phyloP scores from a whole-genome alignment of 352 stramenopile genomes.

The Globisporangium spinosum region DNA sequence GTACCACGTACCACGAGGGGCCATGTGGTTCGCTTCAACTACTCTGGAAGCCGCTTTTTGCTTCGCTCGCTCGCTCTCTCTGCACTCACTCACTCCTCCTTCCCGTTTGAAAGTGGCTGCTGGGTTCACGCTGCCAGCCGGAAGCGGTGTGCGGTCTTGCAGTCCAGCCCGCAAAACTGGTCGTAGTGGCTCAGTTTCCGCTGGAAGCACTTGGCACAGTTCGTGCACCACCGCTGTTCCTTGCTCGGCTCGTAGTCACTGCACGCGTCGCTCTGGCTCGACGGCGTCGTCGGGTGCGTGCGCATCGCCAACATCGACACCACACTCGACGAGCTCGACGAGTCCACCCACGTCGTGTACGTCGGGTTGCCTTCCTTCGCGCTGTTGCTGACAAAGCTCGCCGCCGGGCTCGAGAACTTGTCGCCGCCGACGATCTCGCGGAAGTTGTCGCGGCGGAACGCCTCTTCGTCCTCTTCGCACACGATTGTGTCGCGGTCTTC shows the following conservation, averaged over 20 bases:
- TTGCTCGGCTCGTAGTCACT: constrained; percentile 51
- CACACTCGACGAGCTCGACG: constrained; percentile 19
- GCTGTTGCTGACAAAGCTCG: constrained; percentile 6
- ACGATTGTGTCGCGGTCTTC: constrained; percentile 58
- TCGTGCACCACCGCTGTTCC: constrained; percentile 71
- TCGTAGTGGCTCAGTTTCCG: constrained; percentile 63
- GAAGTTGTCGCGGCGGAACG: constrained; percentile 31
- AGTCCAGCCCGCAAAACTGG: constrained; percentile 65
- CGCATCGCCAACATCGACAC: constrained; percentile 17
- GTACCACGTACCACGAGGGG: too few species aligned
- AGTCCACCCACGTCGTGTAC: constrained; percentile 20
- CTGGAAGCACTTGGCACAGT: constrained; percentile 79
- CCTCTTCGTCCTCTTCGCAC: constrained; percentile 55
- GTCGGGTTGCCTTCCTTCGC: constrained; percentile 16
- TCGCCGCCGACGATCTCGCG: constrained; percentile 51
- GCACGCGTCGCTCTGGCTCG: neutral
- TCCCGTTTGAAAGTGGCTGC: constrained; percentile 26
- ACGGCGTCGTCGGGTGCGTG: constrained; percentile 10
- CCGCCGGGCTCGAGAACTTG: constrained; percentile 19
- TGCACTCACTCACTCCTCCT: neutral
- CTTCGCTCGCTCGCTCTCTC: neutral
- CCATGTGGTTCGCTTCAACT: neutral
- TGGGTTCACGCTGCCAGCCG: constrained; percentile 25
- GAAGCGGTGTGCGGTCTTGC: constrained; percentile 56
- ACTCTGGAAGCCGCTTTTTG: neutral